Conservation (phyloP, 306 rosid species). For the Quercus robur region DNA sequence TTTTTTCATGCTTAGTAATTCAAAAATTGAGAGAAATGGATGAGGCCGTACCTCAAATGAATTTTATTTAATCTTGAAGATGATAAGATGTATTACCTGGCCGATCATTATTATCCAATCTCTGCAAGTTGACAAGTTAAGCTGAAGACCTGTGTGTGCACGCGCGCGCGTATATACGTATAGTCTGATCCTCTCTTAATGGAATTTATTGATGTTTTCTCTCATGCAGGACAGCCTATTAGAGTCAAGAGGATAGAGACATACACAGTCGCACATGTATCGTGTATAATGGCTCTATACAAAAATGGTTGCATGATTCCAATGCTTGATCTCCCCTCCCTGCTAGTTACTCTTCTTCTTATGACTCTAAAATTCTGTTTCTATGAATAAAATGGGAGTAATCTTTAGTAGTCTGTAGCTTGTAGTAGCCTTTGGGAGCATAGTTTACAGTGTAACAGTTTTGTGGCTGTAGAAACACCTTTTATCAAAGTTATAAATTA, state of each 20-base stretch:
- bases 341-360: not conserved
- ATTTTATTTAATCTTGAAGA: no score
- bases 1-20: no score
- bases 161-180: no score
- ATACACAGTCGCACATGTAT: constrained; percentile 15
- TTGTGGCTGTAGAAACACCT: constrained; percentile 23
- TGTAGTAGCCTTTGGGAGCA: constrained; percentile 12
- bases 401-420: constrained; percentile 15
- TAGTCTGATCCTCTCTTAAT: not conserved
- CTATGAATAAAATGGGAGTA: constrained; percentile 40
- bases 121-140: not conserved
- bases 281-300: constrained; percentile 17
- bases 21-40: no score
- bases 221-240: constrained; percentile 22
- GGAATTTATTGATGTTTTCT: not conserved
- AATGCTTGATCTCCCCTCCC: constrained; percentile 21
- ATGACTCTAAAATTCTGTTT: not conserved
- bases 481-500: constrained; percentile 10
- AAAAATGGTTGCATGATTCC: constrained; percentile 15
- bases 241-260: constrained; percentile 8
- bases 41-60: no score
- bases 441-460: constrained; percentile 32
- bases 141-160: not conserved
- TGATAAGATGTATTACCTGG: not conserved
- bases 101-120: not conserved